Percentiles rank a stretch among this genome's conserved stretches.
phyloP scores from a whole-genome alignment of 2,329 filamentous ascomycete genomes.

The Paraconiothyrium brasiliense region DNA sequence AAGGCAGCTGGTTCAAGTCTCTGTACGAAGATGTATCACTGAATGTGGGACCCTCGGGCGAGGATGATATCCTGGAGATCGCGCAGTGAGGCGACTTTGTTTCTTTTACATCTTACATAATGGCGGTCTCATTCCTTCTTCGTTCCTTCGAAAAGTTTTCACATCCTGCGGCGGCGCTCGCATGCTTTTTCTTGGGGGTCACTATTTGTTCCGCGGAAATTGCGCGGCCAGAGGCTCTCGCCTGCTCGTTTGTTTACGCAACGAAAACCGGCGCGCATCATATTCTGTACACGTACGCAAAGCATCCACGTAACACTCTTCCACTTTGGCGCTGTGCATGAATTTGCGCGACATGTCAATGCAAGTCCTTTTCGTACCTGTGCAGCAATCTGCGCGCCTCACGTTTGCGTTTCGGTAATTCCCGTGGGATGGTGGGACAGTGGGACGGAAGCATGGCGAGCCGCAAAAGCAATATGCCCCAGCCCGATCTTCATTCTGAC shows the following conservation, averaged over 20 bases:
- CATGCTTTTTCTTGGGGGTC: not conserved
- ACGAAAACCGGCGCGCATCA: not conserved
- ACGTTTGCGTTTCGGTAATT: not conserved
- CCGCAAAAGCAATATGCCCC: not conserved
- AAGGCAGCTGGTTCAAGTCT: constrained; percentile 44
- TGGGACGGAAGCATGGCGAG: not conserved
- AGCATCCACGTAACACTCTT: not conserved
- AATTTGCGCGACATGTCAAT: not conserved
- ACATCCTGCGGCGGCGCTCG: not conserved
- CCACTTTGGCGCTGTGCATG: not conserved
- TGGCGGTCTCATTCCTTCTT: not conserved
- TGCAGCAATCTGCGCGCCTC: not conserved
- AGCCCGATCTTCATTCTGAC: constrained; percentile 1
- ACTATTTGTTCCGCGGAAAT: not conserved
- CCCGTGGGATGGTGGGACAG: not conserved
- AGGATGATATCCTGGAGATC: constrained; percentile 24
- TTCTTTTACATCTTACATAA: not conserved
- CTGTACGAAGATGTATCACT: constrained; percentile 35
- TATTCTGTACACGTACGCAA: constrained; percentile 1
- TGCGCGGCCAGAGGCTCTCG: not conserved
- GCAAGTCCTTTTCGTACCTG: not conserved
- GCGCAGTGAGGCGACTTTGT: constrained; percentile 17
- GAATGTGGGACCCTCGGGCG: constrained; percentile 7
- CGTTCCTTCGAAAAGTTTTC: constrained; percentile 2
- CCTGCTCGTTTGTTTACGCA: not conserved